Evolutionary conservation across 768 basidiomycete species (phyloP).

Genomic region (Boletus reticulatus): DNA sequence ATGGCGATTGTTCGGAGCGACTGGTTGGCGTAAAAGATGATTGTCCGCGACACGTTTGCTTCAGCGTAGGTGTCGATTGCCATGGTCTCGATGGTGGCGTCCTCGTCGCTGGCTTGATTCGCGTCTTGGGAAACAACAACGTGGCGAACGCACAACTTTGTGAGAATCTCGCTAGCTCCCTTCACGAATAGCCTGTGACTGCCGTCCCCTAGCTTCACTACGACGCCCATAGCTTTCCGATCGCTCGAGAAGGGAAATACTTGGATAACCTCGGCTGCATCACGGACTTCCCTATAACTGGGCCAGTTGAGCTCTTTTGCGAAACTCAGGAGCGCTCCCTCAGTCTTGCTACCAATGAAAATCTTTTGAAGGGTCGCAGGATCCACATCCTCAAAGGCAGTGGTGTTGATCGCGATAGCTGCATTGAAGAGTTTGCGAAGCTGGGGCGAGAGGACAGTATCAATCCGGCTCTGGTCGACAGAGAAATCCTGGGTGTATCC

Average conservation of each 20-base stretch:
- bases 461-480: constrained; percentile 74
- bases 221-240: constrained; percentile 93
- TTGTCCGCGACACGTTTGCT: constrained; percentile 88
- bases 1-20: constrained; percentile 91
- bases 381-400: constrained; percentile 85
- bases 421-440: constrained; percentile 73
- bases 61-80: constrained; percentile 63
- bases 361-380: constrained; percentile 53
- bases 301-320: constrained; percentile 79
- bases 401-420: constrained; percentile 88
- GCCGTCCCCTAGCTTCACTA: constrained; percentile 56
- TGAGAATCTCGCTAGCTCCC: constrained; percentile 92
- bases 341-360: constrained; percentile 94
- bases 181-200: constrained; percentile 77
- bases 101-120: constrained; percentile 15
- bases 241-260: constrained; percentile 94
- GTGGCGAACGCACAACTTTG: constrained; percentile 69
- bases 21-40: constrained; percentile 98
- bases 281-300: constrained; percentile 65
- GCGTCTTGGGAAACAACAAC: constrained; percentile 54
- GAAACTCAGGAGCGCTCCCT: constrained; percentile 86
- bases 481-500: constrained; percentile 76
- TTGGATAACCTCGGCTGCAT: constrained; percentile 61
- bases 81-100: constrained; percentile 48
- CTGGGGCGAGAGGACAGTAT: constrained; percentile 55